Base-by-base conservation (phyloP, 2,329 filamentous ascomycete species). In the Fusarium sp. region DNA sequence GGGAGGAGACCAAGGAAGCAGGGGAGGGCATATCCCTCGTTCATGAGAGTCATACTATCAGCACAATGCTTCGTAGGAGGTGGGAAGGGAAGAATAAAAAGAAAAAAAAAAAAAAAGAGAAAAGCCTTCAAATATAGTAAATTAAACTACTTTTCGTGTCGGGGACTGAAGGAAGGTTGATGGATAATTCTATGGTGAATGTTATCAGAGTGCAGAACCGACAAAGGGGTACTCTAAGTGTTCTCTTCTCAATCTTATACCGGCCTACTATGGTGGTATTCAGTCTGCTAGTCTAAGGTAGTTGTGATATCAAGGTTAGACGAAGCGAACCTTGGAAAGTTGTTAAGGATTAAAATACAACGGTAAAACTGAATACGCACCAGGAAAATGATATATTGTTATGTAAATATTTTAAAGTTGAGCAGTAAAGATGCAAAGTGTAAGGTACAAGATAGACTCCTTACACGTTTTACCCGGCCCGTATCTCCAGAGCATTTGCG, bases 401-500 rank as follows among this genome's bases (percentile, higher is more conserved):
- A 6, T 26, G 7, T 40, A 12, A 15, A 35, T 40, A 23, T 23
- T 40, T 23, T 38, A 23, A 52, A 38, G 13, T n/a, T 27, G 14
- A 33, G 23, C 10, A 23, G 32, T 27, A 40, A 27, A 52, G 32
- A 18, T 6, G 33, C 20, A 38, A 52, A 15, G 33, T 26, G 32
- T 12, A 26, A n/a, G n/a, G n/a, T 38, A 2, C 26, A 26, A 12
- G 33, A 38, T 26, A 38, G 32, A 20, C 14, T 35, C 33, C 33
- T 15, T 23, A 23, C 33, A 14, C 13, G 33, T 8, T 35, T 15
- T 35, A 35, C 5, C 48, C 17, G 13, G 20, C 45, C 15, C 26
- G 60, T 45, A 56, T 49, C 45, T 53, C 32, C 23, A 61, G 45
- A 20, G 45, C 20, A 38, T 59, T 70, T 50, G 67, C 57, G 70